Evolutionary conservation across 2,329 filamentous ascomycete genomes (phyloP).

Genomic region (Penicillium fuscoglaucum): DNA sequence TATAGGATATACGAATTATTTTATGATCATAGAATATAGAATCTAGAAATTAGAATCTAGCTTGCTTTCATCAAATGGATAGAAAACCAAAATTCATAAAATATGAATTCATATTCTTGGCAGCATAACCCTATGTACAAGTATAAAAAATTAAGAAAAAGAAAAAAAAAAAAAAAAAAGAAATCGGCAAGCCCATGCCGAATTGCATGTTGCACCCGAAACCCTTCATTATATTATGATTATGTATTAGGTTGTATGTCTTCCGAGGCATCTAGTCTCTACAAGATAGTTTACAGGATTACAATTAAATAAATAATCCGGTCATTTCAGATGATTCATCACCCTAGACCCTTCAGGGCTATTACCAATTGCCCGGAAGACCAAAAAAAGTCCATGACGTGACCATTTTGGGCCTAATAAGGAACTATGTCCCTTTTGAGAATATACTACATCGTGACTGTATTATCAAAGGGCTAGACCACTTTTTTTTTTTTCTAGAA

Average conservation of each 20-base stretch:
- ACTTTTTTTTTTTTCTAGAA: not conserved
- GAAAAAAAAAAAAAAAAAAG: not conserved
- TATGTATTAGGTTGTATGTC: not conserved
- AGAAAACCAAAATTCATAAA: not conserved
- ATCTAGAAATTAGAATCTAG: no score
- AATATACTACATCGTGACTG: not conserved
- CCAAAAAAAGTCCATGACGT: not conserved
- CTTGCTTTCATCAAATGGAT: not conserved
- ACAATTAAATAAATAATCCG: not conserved
- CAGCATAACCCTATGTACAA: not conserved
- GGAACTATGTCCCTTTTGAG: not conserved
- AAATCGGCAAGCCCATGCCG: not conserved
- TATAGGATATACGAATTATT: no score
- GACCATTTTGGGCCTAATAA: not conserved
- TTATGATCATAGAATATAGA: not conserved
- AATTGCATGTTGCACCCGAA: not conserved
- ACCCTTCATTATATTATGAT: not conserved
- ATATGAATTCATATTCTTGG: not conserved
- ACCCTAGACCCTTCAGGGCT: not conserved
- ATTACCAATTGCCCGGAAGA: no score
- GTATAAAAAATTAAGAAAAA: not conserved
- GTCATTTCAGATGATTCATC: conserved; percentile 1
- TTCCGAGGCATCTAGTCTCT: not conserved
- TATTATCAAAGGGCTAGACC: not conserved
- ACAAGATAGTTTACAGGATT: no score